phyloP scores from a whole-genome alignment of 768 basidiomycete genomes.

The Agrocybe pediades region DNA sequence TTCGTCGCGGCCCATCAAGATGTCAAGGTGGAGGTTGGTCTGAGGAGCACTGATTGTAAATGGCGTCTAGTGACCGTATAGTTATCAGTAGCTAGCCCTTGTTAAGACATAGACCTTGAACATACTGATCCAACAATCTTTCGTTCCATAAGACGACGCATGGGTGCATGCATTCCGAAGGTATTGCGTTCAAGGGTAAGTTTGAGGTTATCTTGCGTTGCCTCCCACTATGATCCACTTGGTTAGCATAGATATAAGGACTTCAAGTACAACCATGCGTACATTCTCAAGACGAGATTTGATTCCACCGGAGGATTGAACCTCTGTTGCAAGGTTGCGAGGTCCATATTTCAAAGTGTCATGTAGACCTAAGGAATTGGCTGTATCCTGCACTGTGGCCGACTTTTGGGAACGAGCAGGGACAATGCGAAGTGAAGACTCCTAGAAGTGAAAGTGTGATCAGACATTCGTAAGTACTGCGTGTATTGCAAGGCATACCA shows the following conservation, averaged over 20 bases:
- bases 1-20: conserved; percentile 93
- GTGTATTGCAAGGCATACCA: no score
- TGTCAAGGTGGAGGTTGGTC: conserved; percentile 87
- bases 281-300: conserved; percentile 80
- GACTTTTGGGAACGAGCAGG: conserved; percentile 56
- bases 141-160: conserved; percentile 92
- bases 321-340: conserved; percentile 76
- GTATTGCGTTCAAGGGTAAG: conserved; percentile 82
- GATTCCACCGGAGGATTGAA: conserved; percentile 60
- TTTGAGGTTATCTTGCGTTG: conserved; percentile 86
- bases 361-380: conserved; percentile 80
- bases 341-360: conserved; percentile 88
- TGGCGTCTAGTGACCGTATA: conserved; percentile 47
- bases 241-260: neutral
- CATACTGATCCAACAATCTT: conserved; percentile 78
- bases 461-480: no score
- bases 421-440: conserved; percentile 58
- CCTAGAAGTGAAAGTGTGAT: no score
- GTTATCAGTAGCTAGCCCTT: neutral
- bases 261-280: conserved; percentile 20
- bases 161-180: conserved; percentile 87
- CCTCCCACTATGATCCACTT: conserved; percentile 73
- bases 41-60: conserved; percentile 65
- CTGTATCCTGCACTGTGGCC: conserved; percentile 67
- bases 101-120: conserved; percentile 11